Evolutionary conservation across 805 yeast genomes (phyloP).

Genomic region (Kodamaea sagamina): DNA sequence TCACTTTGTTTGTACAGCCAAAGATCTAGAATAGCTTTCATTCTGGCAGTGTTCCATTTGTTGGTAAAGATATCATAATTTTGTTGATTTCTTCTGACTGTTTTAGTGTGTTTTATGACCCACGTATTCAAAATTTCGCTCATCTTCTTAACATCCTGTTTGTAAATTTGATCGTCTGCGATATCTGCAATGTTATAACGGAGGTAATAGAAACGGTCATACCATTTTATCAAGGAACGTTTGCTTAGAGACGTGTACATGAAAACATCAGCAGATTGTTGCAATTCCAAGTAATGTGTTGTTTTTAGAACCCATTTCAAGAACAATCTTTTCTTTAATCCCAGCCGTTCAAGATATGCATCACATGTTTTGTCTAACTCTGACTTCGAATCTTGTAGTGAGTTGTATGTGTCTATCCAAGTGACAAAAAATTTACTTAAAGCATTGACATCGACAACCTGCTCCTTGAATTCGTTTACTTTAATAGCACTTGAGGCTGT

Average conservation of each 20-base stretch:
- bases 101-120: constrained; percentile 39
- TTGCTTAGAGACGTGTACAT: constrained; percentile 23
- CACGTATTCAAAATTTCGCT: constrained; percentile 34
- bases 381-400: constrained; percentile 10
- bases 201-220: constrained; percentile 29
- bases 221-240: constrained; percentile 36
- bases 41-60: constrained; percentile 32
- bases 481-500: constrained; percentile 22
- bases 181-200: constrained; percentile 27
- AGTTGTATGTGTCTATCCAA: constrained; percentile 28
- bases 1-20: constrained; percentile 35
- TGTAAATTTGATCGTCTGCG: constrained; percentile 32
- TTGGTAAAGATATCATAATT: constrained; percentile 35
- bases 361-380: constrained; percentile 14
- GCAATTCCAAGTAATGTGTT: constrained; percentile 2
- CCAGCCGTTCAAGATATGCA: constrained; percentile 5
- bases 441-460: constrained; percentile 17
- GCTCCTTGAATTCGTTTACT: constrained; percentile 20
- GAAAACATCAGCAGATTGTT: constrained; percentile 21
- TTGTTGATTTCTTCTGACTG: constrained; percentile 34
- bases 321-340: constrained; percentile 5
- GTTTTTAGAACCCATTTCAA: constrained; percentile 19
- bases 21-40: constrained; percentile 36
- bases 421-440: constrained; percentile 15
- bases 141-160: constrained; percentile 28